phyloP scores from a whole-genome alignment of 768 basidiomycete genomes.

The Boletus subcaerulescens region DNA sequence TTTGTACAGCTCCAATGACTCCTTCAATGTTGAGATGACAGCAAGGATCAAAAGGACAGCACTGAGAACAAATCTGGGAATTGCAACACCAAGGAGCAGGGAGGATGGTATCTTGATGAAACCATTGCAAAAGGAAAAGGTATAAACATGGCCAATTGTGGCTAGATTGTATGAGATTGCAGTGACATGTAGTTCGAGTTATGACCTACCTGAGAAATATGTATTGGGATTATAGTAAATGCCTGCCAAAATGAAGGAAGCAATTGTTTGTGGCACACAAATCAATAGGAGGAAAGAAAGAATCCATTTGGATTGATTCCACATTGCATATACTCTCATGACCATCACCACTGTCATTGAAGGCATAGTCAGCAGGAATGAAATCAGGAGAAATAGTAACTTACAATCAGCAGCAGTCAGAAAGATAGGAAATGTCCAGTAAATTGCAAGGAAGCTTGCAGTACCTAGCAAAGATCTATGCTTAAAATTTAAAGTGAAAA shows the following conservation, averaged over 20 bases:
- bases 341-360: not conserved
- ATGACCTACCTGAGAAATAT: too few relatives aligned
- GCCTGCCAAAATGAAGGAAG: too few relatives aligned
- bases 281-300: too few relatives aligned
- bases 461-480: not conserved
- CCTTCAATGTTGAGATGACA: not conserved
- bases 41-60: not conserved
- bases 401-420: not conserved
- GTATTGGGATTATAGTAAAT: too few relatives aligned
- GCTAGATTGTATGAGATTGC: too few relatives aligned
- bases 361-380: not conserved
- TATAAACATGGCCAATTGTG: too few relatives aligned
- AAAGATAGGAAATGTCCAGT: not conserved
- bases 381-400: not conserved
- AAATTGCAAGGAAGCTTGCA: not conserved
- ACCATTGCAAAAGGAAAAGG: too few relatives aligned
- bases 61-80: not conserved
- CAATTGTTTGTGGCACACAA: too few relatives aligned
- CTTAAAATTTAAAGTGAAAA: not conserved
- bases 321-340: conserved; percentile 2
- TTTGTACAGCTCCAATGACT: not conserved
- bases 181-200: too few relatives aligned
- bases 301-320: not conserved
- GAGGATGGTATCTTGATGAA: too few relatives aligned
- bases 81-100: too few relatives aligned